phyloP scores from a whole-genome alignment of 2,329 filamentous ascomycete genomes.

The Tolypocladium inflatum region DNA sequence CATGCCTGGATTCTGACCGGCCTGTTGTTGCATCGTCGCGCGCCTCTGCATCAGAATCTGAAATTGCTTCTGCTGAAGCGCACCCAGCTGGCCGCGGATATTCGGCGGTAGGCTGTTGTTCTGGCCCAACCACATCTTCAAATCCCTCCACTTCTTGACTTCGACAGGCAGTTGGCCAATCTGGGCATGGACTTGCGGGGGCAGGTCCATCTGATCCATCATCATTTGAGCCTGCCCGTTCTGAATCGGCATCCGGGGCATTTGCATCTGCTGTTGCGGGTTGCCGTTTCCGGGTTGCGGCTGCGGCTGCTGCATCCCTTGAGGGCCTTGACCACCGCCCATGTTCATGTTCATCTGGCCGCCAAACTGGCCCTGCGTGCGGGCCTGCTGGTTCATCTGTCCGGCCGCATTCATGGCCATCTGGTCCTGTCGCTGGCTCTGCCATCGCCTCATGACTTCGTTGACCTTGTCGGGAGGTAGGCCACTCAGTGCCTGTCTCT shows the following conservation, averaged over 20 bases:
- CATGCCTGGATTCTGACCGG: constrained; percentile 19
- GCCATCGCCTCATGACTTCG: constrained; percentile 42
- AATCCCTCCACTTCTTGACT: constrained; percentile 38
- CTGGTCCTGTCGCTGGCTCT: constrained; percentile 25
- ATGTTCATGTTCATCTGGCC: constrained; percentile 22
- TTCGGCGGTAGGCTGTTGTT: constrained; percentile 23
- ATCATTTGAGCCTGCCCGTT: constrained; percentile 25
- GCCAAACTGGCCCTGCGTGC: constrained; percentile 18
- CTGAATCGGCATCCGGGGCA: constrained; percentile 14
- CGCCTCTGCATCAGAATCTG: constrained; percentile 19
- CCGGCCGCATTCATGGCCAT: constrained; percentile 20
- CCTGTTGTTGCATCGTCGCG: constrained; percentile 16
- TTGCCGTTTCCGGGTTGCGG: constrained; percentile 4
- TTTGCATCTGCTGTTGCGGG: constrained; percentile 11
- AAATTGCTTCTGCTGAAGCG: constrained; percentile 31
- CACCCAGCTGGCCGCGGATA: constrained; percentile 20
- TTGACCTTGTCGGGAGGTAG: constrained; percentile 40
- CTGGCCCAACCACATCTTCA: constrained; percentile 31
- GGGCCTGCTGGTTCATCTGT: constrained; percentile 19
- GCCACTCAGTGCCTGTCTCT: constrained; percentile 31
- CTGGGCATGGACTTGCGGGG: constrained; percentile 21
- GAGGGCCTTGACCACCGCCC: constrained; percentile 16
- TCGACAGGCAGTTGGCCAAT: constrained; percentile 27
- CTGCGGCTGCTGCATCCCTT: constrained; percentile 17
- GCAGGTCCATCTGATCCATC: constrained; percentile 41